Conservation (phyloP, 306 rosid genomes). For the Citrullus colocynthis region DNA sequence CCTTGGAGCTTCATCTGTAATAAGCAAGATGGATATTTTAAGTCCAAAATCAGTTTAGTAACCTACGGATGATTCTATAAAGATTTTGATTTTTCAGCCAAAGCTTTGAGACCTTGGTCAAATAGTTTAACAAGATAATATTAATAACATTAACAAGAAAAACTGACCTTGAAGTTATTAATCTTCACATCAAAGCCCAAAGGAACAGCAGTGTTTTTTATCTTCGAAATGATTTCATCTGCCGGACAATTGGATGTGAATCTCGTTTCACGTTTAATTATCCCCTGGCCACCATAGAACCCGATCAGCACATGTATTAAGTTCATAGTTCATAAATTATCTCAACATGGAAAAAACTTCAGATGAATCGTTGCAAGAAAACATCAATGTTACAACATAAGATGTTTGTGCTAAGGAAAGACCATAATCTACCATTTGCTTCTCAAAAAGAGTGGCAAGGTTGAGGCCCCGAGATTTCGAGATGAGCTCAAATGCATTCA, state of each 20-base stretch:
- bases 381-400: neutral
- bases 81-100: neutral
- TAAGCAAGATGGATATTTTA: neutral
- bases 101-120: neutral
- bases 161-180: constrained; percentile 64
- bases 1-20: constrained; percentile 82
- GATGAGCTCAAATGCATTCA: constrained; percentile 98
- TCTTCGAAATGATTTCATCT: constrained; percentile 72
- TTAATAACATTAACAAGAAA: neutral
- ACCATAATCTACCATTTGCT: constrained; percentile 64
- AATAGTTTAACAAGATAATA: neutral
- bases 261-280: constrained; percentile 72
- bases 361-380: neutral
- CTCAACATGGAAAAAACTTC: neutral
- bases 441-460: constrained; percentile 72
- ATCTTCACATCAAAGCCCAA: constrained; percentile 88
- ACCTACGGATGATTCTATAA: neutral
- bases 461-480: constrained; percentile 90
- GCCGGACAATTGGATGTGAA: constrained; percentile 85
- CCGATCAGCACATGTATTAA: neutral
- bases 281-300: constrained; percentile 38
- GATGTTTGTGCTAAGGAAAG: neutral
- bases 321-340: neutral
- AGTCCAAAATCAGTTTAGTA: neutral
- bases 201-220: constrained; percentile 67